Base-by-base conservation (phyloP, 2,329 filamentous ascomycete species). In the Fusarium armeniacum region DNA sequence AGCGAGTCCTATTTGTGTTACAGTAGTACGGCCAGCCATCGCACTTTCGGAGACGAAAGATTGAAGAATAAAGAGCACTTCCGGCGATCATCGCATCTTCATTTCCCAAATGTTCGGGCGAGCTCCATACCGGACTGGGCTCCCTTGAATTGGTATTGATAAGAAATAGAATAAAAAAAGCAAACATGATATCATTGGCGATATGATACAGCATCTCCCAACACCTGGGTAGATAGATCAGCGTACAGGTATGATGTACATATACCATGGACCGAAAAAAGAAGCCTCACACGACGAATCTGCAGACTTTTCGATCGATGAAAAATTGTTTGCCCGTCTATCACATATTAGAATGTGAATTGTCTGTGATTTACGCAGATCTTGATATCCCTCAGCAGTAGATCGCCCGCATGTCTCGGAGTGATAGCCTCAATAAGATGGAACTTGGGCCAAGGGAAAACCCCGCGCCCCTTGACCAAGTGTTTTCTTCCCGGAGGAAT, bases 331-430 rank as follows among this genome's bases (percentile, higher is more conserved):
- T 36, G 22, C 26, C 20, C 22, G 28, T 49, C 46, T 44, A 43
- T 46, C 28, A 60, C 38, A 58, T 54, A 33, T 45, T 53, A 70
- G 67, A 56, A 59, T 67, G 62, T 67, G 57, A 63, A 55, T 30
- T 70, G 67, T 59, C 47, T 70, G 57, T 67, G 62, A 56, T 43
- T 24, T 30, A 26, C 32, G 52, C 35, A 57, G 62, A 70, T 58
- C 62, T 58, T 62, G 57, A 52, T 52, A 57, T 70, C 44, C 44
- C 62, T 58, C 22, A 43, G 57, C 44, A 24, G 63, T 45, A 57
- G 68, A 69, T 47, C 68, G 62, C 35, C 56, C 47, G 49, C 35
- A 51, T 67, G 63, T 66, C 63, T 66, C 62, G 56, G 63, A 44
- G 62, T 24, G 40, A 62, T 43, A 36, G 6, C 51, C 50, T 49